Evolutionary conservation across 345 rosid genomes (phyloP).

Genomic region (Moringa oleifera): DNA sequence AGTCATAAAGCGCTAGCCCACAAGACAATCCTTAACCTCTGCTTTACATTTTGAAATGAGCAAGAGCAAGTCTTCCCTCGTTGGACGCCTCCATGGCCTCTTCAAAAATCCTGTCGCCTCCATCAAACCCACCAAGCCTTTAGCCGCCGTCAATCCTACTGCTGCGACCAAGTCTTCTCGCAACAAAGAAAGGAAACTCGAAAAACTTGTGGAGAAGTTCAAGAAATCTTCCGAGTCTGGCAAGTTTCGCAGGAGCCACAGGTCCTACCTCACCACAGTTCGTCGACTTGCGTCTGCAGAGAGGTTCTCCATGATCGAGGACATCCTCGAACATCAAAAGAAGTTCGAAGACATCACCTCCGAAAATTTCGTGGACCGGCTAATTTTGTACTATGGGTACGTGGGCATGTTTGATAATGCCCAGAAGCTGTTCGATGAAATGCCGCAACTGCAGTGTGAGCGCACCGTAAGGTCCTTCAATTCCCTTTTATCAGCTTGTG

Average conservation of each 20-base stretch:
- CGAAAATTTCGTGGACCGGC: conserved; percentile 46
- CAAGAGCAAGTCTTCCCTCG: conserved; percentile 26
- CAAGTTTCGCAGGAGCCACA: no score
- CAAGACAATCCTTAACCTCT: no score
- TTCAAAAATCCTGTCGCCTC: conserved; percentile 16
- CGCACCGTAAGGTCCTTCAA: conserved; percentile 61
- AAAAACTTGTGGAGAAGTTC: no score
- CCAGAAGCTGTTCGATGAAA: conserved; percentile 74
- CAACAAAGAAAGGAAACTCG: conserved; percentile 27
- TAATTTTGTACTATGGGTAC: conserved; percentile 45
- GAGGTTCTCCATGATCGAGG: conserved; percentile 42
- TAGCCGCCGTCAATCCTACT: conserved; percentile 7
- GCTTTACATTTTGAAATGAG: no score
- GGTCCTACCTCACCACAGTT: no score
- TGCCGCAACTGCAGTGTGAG: conserved; percentile 52
- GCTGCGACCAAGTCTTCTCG: conserved; percentile 10
- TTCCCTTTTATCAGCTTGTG: conserved; percentile 50
- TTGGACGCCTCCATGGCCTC: conserved; percentile 35
- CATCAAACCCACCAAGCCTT: conserved; percentile 6
- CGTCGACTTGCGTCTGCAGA: conserved; percentile 53
- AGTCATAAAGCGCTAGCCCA: no score
- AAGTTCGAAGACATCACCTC: conserved; percentile 49
- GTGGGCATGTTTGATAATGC: conserved; percentile 68
- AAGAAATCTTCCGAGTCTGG: no score
- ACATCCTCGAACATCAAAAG: conserved; percentile 72